Conservation (phyloP, 2,329 filamentous ascomycete genomes). For the Colletotrichum viniferum region DNA sequence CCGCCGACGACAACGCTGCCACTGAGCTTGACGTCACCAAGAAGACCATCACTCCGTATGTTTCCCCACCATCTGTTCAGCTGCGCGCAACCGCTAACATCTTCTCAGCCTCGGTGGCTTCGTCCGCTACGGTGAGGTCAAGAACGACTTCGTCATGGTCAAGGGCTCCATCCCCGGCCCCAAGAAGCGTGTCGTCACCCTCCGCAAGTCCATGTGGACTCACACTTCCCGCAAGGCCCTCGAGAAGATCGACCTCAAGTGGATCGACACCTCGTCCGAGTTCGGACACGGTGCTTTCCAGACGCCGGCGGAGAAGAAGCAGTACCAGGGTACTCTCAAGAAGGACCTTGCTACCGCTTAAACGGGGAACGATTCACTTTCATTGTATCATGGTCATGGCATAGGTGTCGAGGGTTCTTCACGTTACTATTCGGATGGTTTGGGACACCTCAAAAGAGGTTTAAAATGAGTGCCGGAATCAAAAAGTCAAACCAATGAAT, state of each 20-base stretch:
- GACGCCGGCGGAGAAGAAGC: slow-evolving; percentile 96
- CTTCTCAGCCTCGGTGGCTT: slow-evolving; percentile 88
- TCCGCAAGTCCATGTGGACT: slow-evolving; percentile 97
- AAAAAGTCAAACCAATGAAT: slow-evolving; percentile 24
- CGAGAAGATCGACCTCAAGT: slow-evolving; percentile 99
- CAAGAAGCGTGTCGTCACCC: slow-evolving; percentile 99
- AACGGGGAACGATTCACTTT: slow-evolving; percentile 35
- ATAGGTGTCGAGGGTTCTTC: slow-evolving; percentile 60
- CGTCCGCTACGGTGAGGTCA: slow-evolving; percentile 98
- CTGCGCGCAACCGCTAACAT: slow-evolving; percentile 34
- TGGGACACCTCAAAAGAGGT: slow-evolving; percentile 20
- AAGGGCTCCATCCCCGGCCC: slow-evolving; percentile 98
- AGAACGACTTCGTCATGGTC: slow-evolving; percentile 98
- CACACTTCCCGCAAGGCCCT: slow-evolving; percentile 95
- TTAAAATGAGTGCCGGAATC: slow-evolving; percentile 24
- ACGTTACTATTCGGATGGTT: slow-evolving; percentile 24
- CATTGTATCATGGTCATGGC: slow-evolving; percentile 53
- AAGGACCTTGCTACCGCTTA: slow-evolving; percentile 75
- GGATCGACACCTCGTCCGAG: slow-evolving; percentile 99
- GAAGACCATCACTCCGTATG: slow-evolving; percentile 99
- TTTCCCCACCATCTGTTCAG: slow-evolving; percentile 35
- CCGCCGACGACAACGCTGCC: slow-evolving; percentile 88
- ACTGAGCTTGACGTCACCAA: slow-evolving; percentile 97
- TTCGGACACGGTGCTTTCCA: slow-evolving; percentile 99
- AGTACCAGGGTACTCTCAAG: slow-evolving; percentile 98